Conservation (phyloP, 2,329 filamentous ascomycete species). For the Ascochyta clinopodiicola region DNA sequence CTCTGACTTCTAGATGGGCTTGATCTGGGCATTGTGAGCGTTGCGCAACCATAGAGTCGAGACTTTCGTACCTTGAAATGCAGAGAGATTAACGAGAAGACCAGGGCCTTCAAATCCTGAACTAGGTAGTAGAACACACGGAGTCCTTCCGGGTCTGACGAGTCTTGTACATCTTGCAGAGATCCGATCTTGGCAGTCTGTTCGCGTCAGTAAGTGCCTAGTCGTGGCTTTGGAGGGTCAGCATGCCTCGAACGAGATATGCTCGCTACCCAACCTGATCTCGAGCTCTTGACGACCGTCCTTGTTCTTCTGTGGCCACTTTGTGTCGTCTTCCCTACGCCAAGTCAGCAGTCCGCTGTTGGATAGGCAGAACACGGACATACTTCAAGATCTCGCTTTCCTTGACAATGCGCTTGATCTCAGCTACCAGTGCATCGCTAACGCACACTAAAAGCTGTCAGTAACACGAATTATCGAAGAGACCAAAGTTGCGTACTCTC, state of each 20-base stretch:
- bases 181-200: slow-evolving; percentile 98
- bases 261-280: slow-evolving; percentile 90
- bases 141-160: slow-evolving; percentile 91
- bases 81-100: slow-evolving; percentile 93
- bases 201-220: slow-evolving; percentile 27
- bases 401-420: slow-evolving; percentile 97
- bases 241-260: slow-evolving; percentile 94
- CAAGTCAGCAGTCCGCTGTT: slow-evolving; percentile 24
- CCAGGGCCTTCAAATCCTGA: slow-evolving; percentile 93
- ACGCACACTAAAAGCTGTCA: slow-evolving; percentile 77
- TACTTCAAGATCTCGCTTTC: slow-evolving; percentile 97
- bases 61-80: slow-evolving; percentile 82
- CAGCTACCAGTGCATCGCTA: slow-evolving; percentile 84
- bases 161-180: slow-evolving; percentile 94
- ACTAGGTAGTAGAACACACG: slow-evolving; percentile 99
- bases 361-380: slow-evolving; percentile 22
- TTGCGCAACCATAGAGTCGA: background rate
- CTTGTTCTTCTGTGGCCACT: slow-evolving; percentile 99
- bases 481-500: slow-evolving; percentile 73
- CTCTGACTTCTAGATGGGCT: slow-evolving; percentile 65
- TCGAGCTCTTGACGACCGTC: slow-evolving; percentile 96
- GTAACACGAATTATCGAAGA: background rate
- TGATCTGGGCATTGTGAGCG: slow-evolving; percentile 60
- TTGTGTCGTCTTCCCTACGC: slow-evolving; percentile 89
- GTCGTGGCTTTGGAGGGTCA: background rate